Evolutionary conservation across 1,139 yeast species (phyloP).

Genomic region (Magnusiomyces suaveolens): DNA sequence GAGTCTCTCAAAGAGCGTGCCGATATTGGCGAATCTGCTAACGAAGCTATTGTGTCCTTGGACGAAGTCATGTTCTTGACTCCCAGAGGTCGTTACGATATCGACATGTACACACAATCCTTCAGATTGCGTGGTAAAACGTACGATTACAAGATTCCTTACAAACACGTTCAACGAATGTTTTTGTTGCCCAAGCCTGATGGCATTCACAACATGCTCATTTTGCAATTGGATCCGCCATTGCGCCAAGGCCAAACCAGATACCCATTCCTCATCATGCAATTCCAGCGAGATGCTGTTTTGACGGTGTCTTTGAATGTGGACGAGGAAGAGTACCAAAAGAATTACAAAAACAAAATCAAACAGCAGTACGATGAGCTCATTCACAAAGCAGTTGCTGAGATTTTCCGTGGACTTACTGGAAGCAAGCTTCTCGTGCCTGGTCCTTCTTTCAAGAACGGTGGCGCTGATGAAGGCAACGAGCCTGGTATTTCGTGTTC

Average conservation of each 20-base stretch:
- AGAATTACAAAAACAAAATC: slow-evolving; percentile 66
- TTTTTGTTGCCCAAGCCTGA: slow-evolving; percentile 92
- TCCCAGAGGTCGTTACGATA: slow-evolving; percentile 93
- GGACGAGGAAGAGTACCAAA: slow-evolving; percentile 70
- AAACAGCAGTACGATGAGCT: slow-evolving; percentile 67
- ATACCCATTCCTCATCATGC: slow-evolving; percentile 84
- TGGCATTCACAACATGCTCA: slow-evolving; percentile 78
- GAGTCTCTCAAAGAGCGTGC: slow-evolving; percentile 90
- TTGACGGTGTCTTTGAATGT: slow-evolving; percentile 83
- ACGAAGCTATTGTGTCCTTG: slow-evolving; percentile 94
- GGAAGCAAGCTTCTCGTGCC: slow-evolving; percentile 80
- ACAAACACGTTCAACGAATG: slow-evolving; percentile 79
- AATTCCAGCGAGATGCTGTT: slow-evolving; percentile 82
- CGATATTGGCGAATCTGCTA: slow-evolving; percentile 91
- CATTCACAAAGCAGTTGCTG: slow-evolving; percentile 80
- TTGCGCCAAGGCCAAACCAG: slow-evolving; percentile 91
- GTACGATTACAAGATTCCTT: slow-evolving; percentile 91
- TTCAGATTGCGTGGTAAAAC: slow-evolving; percentile 94
- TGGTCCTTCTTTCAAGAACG: slow-evolving; percentile 62
- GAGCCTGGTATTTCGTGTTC: slow-evolving; percentile 89
- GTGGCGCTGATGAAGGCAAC: slow-evolving; percentile 23
- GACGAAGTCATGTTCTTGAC: slow-evolving; percentile 86
- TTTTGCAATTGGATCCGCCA: slow-evolving; percentile 92
- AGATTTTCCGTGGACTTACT: slow-evolving; percentile 81
- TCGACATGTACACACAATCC: slow-evolving; percentile 83